Evolutionary conservation across 1,284 basidiomycete species (phyloP), one percentile per base, ranked within the genome.

Genomic region (Laetiporus sulphureus): DNA sequence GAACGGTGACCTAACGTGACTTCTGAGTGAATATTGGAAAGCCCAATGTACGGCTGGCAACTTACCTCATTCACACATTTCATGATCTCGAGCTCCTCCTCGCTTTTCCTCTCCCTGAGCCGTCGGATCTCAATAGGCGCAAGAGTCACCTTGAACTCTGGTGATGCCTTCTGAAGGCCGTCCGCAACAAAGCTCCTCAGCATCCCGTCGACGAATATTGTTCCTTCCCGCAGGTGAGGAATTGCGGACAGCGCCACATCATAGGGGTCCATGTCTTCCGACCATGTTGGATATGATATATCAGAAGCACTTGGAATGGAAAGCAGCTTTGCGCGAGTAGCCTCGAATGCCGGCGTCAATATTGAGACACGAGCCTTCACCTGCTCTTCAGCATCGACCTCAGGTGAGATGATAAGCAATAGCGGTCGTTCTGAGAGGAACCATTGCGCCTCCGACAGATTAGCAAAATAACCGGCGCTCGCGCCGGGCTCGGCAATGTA

Each of bases 401-500:
- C 47, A 3, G 83, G 73, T 6, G 72, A 69, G 37, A 92, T 55
- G 36, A 86, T 69, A 25, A 91, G 63, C 4, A 93, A 64, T 21
- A 92, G 70, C 0, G 88, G 87, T 1, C 89, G 72, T 61, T 92
- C 90, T 6, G 83, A 86, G 19, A 85, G 70, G 35, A 56, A 53
- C 91, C 90, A 92, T 13, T 72, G 53, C 0, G 67, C 50, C 3
- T 57, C 56, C 15, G 86, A 84, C 38, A 87, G 66, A 52, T 90
- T 90, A 25, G 71, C 74, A 54, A 77, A 91, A 68, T 79, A 93
- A 2, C 70, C 63, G 0, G 80, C 77, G 40, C 71, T 84, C 4
- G 86, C 72, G 0, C 84, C 79, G 7, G 88, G 86, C 59, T 91
- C 88, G 6, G 81, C 74, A 33, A 91, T 72, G 54, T 84, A 87